Conservation (phyloP, 164 flowering plant species). For the Annona cherimola region DNA sequence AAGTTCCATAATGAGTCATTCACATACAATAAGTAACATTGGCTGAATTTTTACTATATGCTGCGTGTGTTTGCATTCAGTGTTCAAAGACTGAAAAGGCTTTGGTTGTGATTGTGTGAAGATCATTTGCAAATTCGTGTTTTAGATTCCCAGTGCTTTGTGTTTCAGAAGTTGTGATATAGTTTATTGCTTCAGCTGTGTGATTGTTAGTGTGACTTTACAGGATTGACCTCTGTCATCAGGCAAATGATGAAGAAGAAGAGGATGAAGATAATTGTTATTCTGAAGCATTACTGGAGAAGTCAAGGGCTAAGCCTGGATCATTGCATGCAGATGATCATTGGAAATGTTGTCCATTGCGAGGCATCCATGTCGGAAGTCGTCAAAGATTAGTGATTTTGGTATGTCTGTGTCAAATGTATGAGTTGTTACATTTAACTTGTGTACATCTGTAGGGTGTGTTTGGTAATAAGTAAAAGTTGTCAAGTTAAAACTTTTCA, state of each 20-base stretch:
- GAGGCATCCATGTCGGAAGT: conserved; percentile 52
- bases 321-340: conserved; percentile 28
- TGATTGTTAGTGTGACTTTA: conserved; percentile 21
- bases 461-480: no score
- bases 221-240: conserved; percentile 98
- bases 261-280: conserved; percentile 61
- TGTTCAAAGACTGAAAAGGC: no score
- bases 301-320: conserved; percentile 26
- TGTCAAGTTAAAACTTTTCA: no score
- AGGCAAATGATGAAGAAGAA: conserved; percentile 72
- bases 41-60: no score
- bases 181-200: not conserved
- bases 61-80: no score
- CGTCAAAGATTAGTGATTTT: conserved; percentile 75
- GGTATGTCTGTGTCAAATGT: conserved; percentile 48
- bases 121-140: no score
- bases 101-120: no score
- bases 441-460: not conserved
- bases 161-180: no score
- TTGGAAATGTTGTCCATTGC: conserved; percentile 49
- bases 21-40: no score
- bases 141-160: no score
- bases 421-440: conserved; percentile 2
- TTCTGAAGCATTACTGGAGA: conserved; percentile 54
- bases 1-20: no score